phyloP scores from a whole-genome alignment of 179 eudicot genomes.

The Beta macrorhiza region DNA sequence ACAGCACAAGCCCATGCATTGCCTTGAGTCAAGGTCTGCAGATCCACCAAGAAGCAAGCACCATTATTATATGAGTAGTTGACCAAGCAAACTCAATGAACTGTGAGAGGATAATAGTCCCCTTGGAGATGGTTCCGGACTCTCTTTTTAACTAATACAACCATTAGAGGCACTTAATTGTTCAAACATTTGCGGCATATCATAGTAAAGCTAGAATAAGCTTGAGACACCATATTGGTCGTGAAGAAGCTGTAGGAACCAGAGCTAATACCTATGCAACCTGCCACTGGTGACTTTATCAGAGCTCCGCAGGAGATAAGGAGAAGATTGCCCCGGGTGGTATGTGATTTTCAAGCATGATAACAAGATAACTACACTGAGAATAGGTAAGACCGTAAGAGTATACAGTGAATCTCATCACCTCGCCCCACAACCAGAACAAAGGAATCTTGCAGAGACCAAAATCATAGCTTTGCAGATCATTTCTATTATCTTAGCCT shows the following conservation, averaged over 20 bases:
- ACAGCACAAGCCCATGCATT: conserved; percentile 81
- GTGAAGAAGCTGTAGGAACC: background rate
- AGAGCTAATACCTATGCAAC: background rate
- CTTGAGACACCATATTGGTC: background rate
- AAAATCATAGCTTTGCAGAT: no score
- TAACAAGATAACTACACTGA: background rate
- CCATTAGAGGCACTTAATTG: background rate
- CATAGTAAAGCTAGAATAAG: background rate
- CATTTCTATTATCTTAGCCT: background rate
- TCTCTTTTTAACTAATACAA: background rate
- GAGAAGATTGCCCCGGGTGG: background rate
- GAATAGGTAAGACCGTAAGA: background rate
- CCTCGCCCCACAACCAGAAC: no score
- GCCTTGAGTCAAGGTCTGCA: conserved; percentile 68
- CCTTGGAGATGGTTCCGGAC: background rate
- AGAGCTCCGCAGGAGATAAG: background rate
- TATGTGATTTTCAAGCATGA: background rate
- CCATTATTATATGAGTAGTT: background rate
- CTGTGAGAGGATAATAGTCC: background rate
- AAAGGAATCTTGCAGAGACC: no score
- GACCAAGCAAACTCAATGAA: no score
- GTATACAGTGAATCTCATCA: background rate
- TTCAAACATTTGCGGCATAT: background rate
- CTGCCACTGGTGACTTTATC: no score
- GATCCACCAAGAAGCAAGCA: conserved; percentile 3